Percentiles rank a stretch among this genome's conserved stretches.
These are phyloP conservation scores for Tolypocladium ophioglossoides DNA, from an alignment of 2,329 filamentous ascomycete genomes.

Conservation along the genomic window DNA sequence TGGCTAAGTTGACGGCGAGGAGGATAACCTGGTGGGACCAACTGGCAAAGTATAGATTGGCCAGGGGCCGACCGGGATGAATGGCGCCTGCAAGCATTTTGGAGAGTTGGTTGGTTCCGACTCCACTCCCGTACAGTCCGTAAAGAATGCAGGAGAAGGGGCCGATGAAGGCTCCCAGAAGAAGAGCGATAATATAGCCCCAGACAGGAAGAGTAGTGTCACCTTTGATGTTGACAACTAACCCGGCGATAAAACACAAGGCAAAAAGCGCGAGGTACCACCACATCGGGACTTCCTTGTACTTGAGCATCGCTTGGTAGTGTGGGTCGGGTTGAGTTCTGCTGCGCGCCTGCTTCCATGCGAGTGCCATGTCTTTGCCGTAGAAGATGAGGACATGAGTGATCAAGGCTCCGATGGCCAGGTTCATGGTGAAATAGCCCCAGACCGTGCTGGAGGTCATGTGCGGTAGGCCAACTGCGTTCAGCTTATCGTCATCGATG, in stretches of 20 bases:
- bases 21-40: constrained; percentile 21
- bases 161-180: constrained; percentile 23
- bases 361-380: constrained; percentile 7
- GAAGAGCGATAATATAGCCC: constrained; percentile 20
- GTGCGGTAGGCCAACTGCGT: constrained; percentile 13
- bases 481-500: constrained; percentile 16
- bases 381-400: constrained; percentile 11
- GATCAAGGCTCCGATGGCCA: constrained; percentile 11
- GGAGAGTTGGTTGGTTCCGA: constrained; percentile 12
- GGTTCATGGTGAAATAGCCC: constrained; percentile 20
- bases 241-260: constrained; percentile 17
- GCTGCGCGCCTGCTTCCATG: constrained; percentile 9
- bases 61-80: constrained; percentile 26
- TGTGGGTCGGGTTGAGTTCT: constrained; percentile 23
- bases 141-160: constrained; percentile 19
- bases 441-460: constrained; percentile 16
- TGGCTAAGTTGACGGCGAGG: constrained; percentile 17
- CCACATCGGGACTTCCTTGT: constrained; percentile 24
- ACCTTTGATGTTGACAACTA: constrained; percentile 19
- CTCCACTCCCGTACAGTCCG: constrained; percentile 9
- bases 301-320: constrained; percentile 28
- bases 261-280: constrained; percentile 20
- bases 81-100: constrained; percentile 36
- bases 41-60: constrained; percentile 32
- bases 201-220: constrained; percentile 21